Conservation (phyloP, 192 early-diverging fungal genomes). For the Coemansia sp. region DNA sequence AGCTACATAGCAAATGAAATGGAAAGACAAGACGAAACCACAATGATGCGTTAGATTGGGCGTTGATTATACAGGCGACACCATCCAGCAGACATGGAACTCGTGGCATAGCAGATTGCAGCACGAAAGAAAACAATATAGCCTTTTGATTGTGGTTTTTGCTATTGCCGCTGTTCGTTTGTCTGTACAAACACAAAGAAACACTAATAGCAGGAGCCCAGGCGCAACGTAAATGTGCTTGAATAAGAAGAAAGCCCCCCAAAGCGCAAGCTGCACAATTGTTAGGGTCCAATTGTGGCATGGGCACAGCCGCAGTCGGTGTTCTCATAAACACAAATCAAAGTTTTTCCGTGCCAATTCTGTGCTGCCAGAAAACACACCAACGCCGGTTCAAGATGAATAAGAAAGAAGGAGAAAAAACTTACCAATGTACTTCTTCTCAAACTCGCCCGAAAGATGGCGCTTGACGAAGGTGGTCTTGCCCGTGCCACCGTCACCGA, state of each 20-base stretch:
- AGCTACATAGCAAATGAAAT: slow-evolving; percentile 60
- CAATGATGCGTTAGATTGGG: background rate
- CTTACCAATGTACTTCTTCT: slow-evolving; percentile 96
- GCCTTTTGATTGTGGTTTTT: too few relatives aligned
- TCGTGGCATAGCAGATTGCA: too few relatives aligned
- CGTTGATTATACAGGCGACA: too few relatives aligned
- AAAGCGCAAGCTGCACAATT: too few relatives aligned
- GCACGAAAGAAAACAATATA: too few relatives aligned
- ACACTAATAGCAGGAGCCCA: too few relatives aligned
- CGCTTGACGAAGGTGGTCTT: slow-evolving; percentile 99
- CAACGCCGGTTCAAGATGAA: background rate
- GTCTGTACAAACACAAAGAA: too few relatives aligned
- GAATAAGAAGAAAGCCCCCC: too few relatives aligned
- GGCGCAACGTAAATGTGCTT: too few relatives aligned
- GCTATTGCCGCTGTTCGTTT: too few relatives aligned
- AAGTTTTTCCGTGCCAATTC: background rate
- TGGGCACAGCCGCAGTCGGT: background rate
- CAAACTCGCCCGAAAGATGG: slow-evolving; percentile 99
- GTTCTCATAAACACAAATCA: slow-evolving; percentile 6
- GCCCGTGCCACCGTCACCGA: slow-evolving; percentile 98
- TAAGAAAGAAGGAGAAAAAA: slow-evolving; percentile 1
- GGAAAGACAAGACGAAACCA: slow-evolving; percentile 5
- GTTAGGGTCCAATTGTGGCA: background rate
- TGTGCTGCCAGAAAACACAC: background rate
- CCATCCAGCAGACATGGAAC: too few relatives aligned